A percentile compares a stretch with the other conserved stretches of the same genome.
Conservation (phyloP, 1,139 yeast species). For the Citeromyces hawaiiensis region DNA sequence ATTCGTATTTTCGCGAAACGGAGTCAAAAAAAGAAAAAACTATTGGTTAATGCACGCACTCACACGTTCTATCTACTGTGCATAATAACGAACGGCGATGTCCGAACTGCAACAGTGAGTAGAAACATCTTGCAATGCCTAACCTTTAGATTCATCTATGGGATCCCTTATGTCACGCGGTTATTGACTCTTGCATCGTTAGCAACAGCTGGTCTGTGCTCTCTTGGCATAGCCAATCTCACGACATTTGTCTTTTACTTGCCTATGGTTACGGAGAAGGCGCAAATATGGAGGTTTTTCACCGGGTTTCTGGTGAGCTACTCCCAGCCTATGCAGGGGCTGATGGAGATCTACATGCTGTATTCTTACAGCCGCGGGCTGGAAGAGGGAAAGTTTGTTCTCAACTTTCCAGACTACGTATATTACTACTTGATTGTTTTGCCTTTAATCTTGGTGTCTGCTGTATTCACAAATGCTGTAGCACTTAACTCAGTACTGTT, state of each 20-base stretch:
- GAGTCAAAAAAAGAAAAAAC: not conserved
- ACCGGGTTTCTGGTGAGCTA: constrained; percentile 33
- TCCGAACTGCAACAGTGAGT: constrained; percentile 8
- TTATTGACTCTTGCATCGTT: constrained; percentile 20
- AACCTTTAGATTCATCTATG: constrained; percentile 17
- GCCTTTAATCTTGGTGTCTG: constrained; percentile 23
- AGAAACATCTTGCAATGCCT: not conserved
- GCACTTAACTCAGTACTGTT: constrained; percentile 22
- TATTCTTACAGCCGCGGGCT: constrained; percentile 44
- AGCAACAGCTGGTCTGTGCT: constrained; percentile 19
- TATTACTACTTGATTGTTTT: constrained; percentile 39
- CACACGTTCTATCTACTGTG: not conserved
- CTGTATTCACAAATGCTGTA: constrained; percentile 18
- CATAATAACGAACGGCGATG: constrained; percentile 2
- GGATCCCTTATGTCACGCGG: constrained; percentile 23
- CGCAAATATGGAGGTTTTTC: constrained; percentile 31
- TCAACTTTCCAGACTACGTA: constrained; percentile 40
- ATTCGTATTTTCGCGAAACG: not conserved
- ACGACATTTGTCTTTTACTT: constrained; percentile 15
- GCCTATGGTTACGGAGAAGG: constrained; percentile 14
- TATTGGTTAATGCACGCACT: not conserved
- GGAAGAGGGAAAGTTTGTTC: constrained; percentile 39
- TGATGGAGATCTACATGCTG: constrained; percentile 42
- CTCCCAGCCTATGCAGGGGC: constrained; percentile 27
- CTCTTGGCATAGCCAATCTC: constrained; percentile 16